phyloP scores from a whole-genome alignment of 768 basidiomycete species.

The Aureoboletus auriporus region DNA sequence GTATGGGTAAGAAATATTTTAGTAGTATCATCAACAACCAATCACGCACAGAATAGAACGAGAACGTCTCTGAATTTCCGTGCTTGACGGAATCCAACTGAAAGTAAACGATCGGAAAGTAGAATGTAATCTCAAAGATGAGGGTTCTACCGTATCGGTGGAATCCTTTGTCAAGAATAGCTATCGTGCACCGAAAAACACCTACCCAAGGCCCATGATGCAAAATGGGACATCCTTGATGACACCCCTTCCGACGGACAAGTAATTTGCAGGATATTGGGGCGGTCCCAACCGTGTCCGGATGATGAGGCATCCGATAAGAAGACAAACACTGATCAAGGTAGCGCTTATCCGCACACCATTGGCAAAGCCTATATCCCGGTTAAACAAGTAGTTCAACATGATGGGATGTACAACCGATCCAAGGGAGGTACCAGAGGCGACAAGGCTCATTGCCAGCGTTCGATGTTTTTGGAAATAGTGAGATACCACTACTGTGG shows the following conservation, averaged over 20 bases:
- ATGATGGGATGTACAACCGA: slow-evolving; percentile 23
- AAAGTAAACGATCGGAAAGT: slow-evolving; percentile 54
- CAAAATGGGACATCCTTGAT: slow-evolving; percentile 15
- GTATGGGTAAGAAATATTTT: background rate
- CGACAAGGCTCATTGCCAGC: slow-evolving; percentile 43
- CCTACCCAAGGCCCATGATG: slow-evolving; percentile 21
- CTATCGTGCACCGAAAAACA: background rate
- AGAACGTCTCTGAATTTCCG: slow-evolving; percentile 40
- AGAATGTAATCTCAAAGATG: slow-evolving; percentile 37
- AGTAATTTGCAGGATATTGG: slow-evolving; percentile 10
- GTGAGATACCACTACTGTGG: slow-evolving; percentile 40
- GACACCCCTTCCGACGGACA: slow-evolving; percentile 12
- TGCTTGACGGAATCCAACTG: slow-evolving; percentile 51
- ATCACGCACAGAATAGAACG: slow-evolving; percentile 50
- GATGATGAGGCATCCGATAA: slow-evolving; percentile 30
- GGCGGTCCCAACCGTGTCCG: slow-evolving; percentile 38
- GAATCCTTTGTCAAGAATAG: background rate
- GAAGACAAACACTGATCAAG: too few species aligned
- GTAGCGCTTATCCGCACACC: too few species aligned
- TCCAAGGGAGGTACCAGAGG: slow-evolving; percentile 35
- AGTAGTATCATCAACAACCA: background rate
- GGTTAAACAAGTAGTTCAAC: too few species aligned
- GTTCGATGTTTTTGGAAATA: slow-evolving; percentile 40
- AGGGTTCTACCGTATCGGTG: slow-evolving; percentile 8
- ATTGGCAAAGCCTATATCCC: too few species aligned